Evolutionary conservation across 2,329 filamentous ascomycete genomes (phyloP).

Genomic region (Monilinia fructigena): DNA sequence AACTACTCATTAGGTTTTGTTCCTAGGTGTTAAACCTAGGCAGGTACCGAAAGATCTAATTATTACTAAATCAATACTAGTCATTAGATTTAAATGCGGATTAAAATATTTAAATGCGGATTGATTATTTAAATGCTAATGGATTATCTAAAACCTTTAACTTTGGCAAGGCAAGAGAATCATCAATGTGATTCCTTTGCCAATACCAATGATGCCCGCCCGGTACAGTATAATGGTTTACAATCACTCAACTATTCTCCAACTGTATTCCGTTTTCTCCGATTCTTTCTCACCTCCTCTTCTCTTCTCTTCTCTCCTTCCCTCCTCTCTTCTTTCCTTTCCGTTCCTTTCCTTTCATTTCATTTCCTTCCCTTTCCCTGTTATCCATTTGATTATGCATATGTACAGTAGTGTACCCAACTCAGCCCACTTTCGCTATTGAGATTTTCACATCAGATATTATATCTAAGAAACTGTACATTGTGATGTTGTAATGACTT

Average conservation of each 20-base stretch:
- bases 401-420: neutral
- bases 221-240: too few species aligned
- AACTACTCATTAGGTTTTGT: too few species aligned
- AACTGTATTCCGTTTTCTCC: neutral
- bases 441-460: neutral
- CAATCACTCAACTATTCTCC: neutral
- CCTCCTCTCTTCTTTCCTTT: too few species aligned
- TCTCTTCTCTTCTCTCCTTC: neutral
- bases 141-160: neutral
- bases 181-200: neutral
- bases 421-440: constrained; percentile 2
- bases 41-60: neutral
- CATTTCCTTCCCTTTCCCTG: too few species aligned
- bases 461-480: neutral
- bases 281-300: neutral
- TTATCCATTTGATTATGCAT: neutral
- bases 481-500: too few species aligned
- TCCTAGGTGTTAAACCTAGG: neutral
- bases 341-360: neutral
- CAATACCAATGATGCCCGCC: too few species aligned
- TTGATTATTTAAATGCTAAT: neutral
- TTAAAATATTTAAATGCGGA: too few species aligned
- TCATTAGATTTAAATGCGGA: neutral
- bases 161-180: neutral
- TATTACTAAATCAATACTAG: constrained; percentile 3